Evolutionary conservation across 768 basidiomycete species (phyloP).

Genomic region (Russula sp.): DNA sequence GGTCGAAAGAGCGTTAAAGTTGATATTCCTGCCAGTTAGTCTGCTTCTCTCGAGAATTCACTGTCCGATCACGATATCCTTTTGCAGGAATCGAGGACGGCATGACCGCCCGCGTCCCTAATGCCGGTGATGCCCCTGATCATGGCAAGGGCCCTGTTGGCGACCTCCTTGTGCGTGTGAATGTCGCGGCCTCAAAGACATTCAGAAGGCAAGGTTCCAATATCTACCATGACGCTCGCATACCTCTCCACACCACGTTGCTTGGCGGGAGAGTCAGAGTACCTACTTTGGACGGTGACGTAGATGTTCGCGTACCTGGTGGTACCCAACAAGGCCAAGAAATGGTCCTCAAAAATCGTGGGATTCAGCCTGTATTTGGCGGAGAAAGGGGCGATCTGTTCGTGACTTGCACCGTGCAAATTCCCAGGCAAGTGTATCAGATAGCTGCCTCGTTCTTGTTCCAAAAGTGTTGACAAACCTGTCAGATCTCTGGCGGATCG

Average conservation of each 20-base stretch:
- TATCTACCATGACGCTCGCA: slow-evolving; percentile 81
- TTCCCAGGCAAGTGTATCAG: slow-evolving; percentile 70
- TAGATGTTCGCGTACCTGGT: slow-evolving; percentile 85
- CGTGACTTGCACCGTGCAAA: slow-evolving; percentile 78
- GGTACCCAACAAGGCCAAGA: slow-evolving; percentile 98
- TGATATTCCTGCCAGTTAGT: slow-evolving; percentile 79
- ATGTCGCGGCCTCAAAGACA: slow-evolving; percentile 72
- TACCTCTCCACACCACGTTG: slow-evolving; percentile 87
- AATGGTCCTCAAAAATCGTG: slow-evolving; percentile 87
- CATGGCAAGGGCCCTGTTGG: slow-evolving; percentile 72
- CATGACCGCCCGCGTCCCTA: slow-evolving; percentile 79
- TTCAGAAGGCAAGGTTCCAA: slow-evolving; percentile 91
- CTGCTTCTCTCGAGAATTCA: not conserved
- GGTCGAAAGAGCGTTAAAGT: slow-evolving; percentile 71
- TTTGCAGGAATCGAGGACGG: slow-evolving; percentile 85
- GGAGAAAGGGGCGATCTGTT: slow-evolving; percentile 77
- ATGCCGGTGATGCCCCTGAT: slow-evolving; percentile 79
- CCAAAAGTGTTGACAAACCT: slow-evolving; percentile 9
- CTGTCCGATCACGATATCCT: slow-evolving; percentile 5
- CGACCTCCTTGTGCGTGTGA: slow-evolving; percentile 82
- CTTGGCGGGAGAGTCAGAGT: slow-evolving; percentile 91
- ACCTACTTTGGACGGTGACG: slow-evolving; percentile 92
- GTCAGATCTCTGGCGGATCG: slow-evolving; percentile 71
- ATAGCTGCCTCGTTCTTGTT: slow-evolving; percentile 7
- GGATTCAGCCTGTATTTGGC: slow-evolving; percentile 58